phyloP scores from a whole-genome alignment of 805 yeast species.

The Candida easanensis region DNA sequence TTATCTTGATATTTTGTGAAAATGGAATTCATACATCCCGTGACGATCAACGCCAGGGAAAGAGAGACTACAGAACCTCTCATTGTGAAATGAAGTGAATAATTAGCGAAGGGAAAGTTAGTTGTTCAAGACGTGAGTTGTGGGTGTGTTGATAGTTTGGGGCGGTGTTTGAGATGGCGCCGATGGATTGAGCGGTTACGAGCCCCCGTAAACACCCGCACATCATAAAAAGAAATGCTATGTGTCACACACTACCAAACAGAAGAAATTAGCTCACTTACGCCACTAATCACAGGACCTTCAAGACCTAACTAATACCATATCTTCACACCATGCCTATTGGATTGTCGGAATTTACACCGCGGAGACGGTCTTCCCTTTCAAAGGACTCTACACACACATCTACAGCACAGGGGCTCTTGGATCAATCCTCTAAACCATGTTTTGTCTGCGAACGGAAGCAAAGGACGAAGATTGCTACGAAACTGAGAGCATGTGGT shows the following conservation, averaged over 20 bases:
- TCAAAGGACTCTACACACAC: conserved; percentile 8
- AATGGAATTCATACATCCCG: conserved; percentile 73
- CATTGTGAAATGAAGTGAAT: too few relatives aligned
- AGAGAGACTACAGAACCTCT: conserved; percentile 13
- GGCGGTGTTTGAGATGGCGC: background rate
- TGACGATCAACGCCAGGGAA: conserved; percentile 51
- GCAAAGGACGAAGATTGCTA: background rate
- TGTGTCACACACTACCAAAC: conserved; percentile 2
- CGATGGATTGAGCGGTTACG: too few relatives aligned
- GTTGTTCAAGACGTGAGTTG: too few relatives aligned
- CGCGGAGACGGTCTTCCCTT: conserved; percentile 9
- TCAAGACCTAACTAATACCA: too few relatives aligned
- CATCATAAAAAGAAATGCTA: conserved; percentile 1
- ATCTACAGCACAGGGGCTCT: too few relatives aligned
- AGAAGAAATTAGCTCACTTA: too few relatives aligned
- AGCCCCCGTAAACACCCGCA: background rate
- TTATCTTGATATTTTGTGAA: conserved; percentile 75
- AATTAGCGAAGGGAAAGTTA: too few relatives aligned
- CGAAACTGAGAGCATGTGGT: background rate
- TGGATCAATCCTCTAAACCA: conserved; percentile 1
- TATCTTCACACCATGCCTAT: conserved; percentile 5
- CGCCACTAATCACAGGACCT: background rate
- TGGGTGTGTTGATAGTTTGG: background rate
- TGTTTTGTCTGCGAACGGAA: conserved; percentile 11
- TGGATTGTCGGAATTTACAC: background rate